Evolutionary conservation across 208 protist species (phyloP), one percentile per base, ranked within the genome.

Genomic region (Leishmania amazonensis): DNA sequence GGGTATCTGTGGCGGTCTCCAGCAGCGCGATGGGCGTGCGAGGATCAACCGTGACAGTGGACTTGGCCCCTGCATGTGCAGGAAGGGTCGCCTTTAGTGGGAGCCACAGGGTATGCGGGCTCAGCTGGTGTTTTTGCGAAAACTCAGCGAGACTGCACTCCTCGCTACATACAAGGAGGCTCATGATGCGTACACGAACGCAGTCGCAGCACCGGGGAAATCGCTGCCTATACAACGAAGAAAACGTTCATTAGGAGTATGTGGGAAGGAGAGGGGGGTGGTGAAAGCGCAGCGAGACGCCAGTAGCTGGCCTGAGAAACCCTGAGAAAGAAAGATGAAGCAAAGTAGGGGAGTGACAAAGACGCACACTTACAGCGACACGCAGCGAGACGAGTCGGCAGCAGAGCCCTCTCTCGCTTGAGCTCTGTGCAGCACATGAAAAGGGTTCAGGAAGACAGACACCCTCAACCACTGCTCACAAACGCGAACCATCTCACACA

Each of bases 71-170:
- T 62, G 54, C 78, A 40, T 85, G 82, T 7, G 72, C 28, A 9
- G 85, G 53, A 2, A 81, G 77, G 5, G 84, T 76, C 24, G 87
- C 75, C 17, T 68, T 28, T 3, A 97, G 70, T 0, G 94, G 92
- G 9, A 95, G 80, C 92, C 94, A 97, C 11, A 95, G 60, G 84
- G 91, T 81, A 7, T 67, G 51, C 31, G 84, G 31, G 28, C 58
- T 60, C 13, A 94, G 79, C 5, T 80, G 76, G n/a, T 87, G 74
- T 4, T 47, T 45, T 35, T 67, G 31, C 28, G 90, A 90, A 17
- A 96, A 79, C 40, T 81, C 72, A 17, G 81, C 42, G 19, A 94
- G 67, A 8, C 83, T 80, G 65, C 84, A 86, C 0, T 72, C 58
- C 74, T 81, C 54, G 11, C 57, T 51, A 40, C 81, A 85, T 6